phyloP scores from a whole-genome alignment of 2,329 filamentous ascomycete species.

The Colletotrichum shisoi region DNA sequence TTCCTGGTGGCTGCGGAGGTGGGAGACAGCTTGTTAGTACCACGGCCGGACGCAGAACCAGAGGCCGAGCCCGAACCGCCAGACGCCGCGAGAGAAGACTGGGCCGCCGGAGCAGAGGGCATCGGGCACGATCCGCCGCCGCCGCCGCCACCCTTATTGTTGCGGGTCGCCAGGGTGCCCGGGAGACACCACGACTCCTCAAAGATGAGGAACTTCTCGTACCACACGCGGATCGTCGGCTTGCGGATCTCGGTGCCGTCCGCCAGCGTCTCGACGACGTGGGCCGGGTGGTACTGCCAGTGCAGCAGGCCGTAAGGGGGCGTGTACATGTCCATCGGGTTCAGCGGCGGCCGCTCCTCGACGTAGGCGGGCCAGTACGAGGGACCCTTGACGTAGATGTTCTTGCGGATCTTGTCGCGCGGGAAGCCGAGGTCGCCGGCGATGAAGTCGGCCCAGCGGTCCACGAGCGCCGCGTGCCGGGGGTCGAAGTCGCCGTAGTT shows the following conservation, averaged over 20 bases:
- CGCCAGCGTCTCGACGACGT: conserved; percentile 1
- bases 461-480: background rate
- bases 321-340: conserved; percentile 1
- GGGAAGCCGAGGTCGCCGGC: conserved; percentile 6
- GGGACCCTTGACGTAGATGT: conserved; percentile 5
- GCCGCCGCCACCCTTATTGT: no score
- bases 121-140: no score
- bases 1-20: no score
- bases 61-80: no score
- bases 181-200: background rate
- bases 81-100: no score
- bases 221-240: conserved; percentile 16
- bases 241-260: conserved; percentile 4
- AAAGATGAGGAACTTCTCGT: conserved; percentile 1
- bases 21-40: no score
- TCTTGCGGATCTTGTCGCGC: background rate
- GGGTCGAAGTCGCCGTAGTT: conserved; percentile 8
- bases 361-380: conserved; percentile 7
- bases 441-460: conserved; percentile 1
- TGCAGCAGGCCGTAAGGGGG: conserved; percentile 13
- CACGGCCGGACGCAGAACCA: no score
- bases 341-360: background rate
- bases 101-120: no score
- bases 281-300: conserved; percentile 26
- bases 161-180: no score